phyloP scores from a whole-genome alignment of 805 yeast species.

The Danielia oregonensis region DNA sequence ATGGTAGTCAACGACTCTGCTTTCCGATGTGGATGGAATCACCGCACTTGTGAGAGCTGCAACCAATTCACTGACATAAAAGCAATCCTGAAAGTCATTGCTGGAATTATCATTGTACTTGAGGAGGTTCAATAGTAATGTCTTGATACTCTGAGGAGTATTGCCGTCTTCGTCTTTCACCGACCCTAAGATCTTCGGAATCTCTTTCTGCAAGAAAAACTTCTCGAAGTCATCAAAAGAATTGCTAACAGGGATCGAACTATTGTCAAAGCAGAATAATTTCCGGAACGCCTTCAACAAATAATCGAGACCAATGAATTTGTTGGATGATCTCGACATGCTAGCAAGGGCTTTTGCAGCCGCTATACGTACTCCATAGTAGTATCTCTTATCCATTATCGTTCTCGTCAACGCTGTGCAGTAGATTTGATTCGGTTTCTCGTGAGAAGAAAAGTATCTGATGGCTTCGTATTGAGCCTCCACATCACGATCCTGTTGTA shows the following conservation, averaged over 20 bases:
- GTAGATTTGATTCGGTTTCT: conserved; percentile 58
- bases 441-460: conserved; percentile 59
- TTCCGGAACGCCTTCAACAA: conserved; percentile 64
- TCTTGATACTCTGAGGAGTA: conserved; percentile 55
- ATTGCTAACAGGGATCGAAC: conserved; percentile 69
- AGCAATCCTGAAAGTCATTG: conserved; percentile 71
- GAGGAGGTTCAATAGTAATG: conserved; percentile 64
- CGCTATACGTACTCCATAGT: conserved; percentile 81
- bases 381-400: conserved; percentile 77
- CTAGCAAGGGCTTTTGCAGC: conserved; percentile 78
- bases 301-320: conserved; percentile 71
- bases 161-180: conserved; percentile 60
- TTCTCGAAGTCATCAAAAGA: conserved; percentile 69
- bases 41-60: conserved; percentile 43
- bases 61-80: conserved; percentile 59
- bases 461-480: conserved; percentile 92
- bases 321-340: conserved; percentile 57
- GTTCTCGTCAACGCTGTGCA: conserved; percentile 80
- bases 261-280: conserved; percentile 66
- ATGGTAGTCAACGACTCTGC: conserved; percentile 7
- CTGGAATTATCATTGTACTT: conserved; percentile 83
- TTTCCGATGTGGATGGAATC: conserved; percentile 15
- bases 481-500: conserved; percentile 92
- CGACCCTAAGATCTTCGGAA: conserved; percentile 57
- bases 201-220: conserved; percentile 66